Percentiles rank a stretch among this genome's conserved stretches.
These are phyloP conservation scores for Hanseniaspora singularis DNA, from an alignment of 805 yeast genomes.

Conservation along the genomic window DNA sequence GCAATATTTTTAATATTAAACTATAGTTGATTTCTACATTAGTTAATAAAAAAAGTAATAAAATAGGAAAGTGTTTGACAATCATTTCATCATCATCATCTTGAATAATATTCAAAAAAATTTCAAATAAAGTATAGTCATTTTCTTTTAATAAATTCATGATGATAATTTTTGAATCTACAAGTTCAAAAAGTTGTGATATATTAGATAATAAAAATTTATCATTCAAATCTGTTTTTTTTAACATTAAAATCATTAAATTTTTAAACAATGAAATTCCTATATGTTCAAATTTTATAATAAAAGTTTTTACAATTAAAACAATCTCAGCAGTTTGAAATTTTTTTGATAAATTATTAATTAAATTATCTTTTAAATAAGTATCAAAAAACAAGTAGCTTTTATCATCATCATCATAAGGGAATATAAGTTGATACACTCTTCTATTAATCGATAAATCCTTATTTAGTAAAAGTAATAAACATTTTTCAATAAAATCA, in stretches of 20 bases:
- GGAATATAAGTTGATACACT: slow-evolving; percentile 80
- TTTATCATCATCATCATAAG: slow-evolving; percentile 24
- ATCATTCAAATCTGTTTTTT: slow-evolving; percentile 32
- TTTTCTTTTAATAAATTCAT: slow-evolving; percentile 27
- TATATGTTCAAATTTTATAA: slow-evolving; percentile 89
- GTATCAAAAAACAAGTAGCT: slow-evolving; percentile 40
- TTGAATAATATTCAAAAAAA: slow-evolving; percentile 27
- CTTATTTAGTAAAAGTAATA: slow-evolving; percentile 55
- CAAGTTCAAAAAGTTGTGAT: slow-evolving; percentile 66
- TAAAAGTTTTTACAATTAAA: slow-evolving; percentile 55
- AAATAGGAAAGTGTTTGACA: slow-evolving; percentile 60
- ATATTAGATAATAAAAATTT: slow-evolving; percentile 43
- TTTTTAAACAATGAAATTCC: slow-evolving; percentile 63
- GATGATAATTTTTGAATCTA: slow-evolving; percentile 76
- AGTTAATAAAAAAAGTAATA: slow-evolving; percentile 40
- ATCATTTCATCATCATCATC: slow-evolving; percentile 75
- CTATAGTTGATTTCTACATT: slow-evolving; percentile 26
- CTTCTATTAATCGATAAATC: slow-evolving; percentile 94
- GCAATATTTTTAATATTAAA: slow-evolving; percentile 36
- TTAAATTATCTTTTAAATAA: slow-evolving; percentile 42
- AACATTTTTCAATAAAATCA: slow-evolving; percentile 46
- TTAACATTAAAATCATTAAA: slow-evolving; percentile 53
- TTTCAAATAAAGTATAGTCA: slow-evolving; percentile 57
- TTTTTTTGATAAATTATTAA: slow-evolving; percentile 41
- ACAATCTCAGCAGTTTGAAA: slow-evolving; percentile 38